Conservation (phyloP, 306 rosid species). For the Rubus idaeus region DNA sequence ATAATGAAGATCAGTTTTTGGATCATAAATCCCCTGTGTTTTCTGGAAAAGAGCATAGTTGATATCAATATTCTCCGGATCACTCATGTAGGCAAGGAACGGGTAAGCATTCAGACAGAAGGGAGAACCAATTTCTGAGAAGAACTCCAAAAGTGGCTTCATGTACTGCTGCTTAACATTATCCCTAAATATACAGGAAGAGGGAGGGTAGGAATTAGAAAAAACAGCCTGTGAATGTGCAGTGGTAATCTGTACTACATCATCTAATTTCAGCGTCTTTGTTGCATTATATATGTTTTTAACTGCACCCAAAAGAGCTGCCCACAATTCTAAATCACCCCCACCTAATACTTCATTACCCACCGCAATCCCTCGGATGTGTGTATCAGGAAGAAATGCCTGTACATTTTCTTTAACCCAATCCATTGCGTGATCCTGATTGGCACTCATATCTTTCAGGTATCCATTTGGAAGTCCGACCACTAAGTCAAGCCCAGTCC, state of each 20-base stretch:
- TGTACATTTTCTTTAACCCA: conserved; percentile 91
- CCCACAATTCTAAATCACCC: conserved; percentile 45
- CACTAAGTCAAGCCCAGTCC: conserved; percentile 90
- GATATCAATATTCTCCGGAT: conserved; percentile 74
- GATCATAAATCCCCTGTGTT: conserved; percentile 67
- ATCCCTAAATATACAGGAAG: conserved; percentile 72
- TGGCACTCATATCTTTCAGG: conserved; percentile 71
- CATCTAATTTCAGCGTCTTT: conserved; percentile 50
- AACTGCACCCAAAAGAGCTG: conserved; percentile 67
- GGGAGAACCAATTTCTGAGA: conserved; percentile 82
- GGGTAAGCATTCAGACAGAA: conserved; percentile 97
- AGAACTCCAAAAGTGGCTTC: conserved; percentile 84
- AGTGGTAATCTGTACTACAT: conserved; percentile 64
- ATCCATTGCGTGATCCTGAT: conserved; percentile 68
- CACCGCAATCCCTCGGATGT: conserved; percentile 74
- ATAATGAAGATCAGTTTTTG: conserved; percentile 63
- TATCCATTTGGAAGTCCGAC: conserved; percentile 66
- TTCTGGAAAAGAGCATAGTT: conserved; percentile 89
- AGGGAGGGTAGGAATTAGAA: conserved; percentile 77
- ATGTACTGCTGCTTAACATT: conserved; percentile 66
- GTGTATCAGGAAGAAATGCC: conserved; percentile 75
- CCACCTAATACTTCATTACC: conserved; percentile 93
- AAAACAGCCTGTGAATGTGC: conserved; percentile 84
- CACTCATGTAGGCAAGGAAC: conserved; percentile 56
- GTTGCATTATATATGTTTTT: conserved; percentile 77